Evolutionary conservation across 2,329 filamentous ascomycete species (phyloP), one percentile per base, ranked within the genome.

Genomic region (Corinectria fuckeliana): DNA sequence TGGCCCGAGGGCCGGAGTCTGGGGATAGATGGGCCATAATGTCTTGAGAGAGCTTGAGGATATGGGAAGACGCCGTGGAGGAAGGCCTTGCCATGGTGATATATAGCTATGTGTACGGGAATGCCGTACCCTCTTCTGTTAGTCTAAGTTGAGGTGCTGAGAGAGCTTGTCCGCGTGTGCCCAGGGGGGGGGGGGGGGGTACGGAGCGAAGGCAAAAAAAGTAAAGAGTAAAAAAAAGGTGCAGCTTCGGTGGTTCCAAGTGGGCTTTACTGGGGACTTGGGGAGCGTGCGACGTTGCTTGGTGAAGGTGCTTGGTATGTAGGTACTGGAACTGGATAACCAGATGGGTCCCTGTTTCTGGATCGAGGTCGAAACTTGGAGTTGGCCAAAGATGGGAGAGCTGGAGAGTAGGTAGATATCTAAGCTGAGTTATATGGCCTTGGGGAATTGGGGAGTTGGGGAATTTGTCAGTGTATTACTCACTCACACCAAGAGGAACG

Each of bases 1-100:
- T 59, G 26, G 56, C 50, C 53, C 66, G 63, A 49, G 68, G 68
- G 47, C 68, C 66, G 28, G 65, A 61, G 42, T 71, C 69, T 54
- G 66, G 60, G 36, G 65, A 56, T 32, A 60, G 41, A 53, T 65
- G 68, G 57, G 70, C 68, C 69, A 71, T 72, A 34, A 62, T 64
- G 21, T 62, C 53, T 57, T 54, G 55, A 51, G 52, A 48, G 50
- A 65, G 30, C 45, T 61, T 60, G 60, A 58, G 53, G 41, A 66
- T 61, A 39, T 62, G 56, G 23, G 57, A 63, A 23, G 50, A 55
- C 41, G 64, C 38, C 56, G 60, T 63, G 23, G 38, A 56, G 30
- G 58, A 60, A 44, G 64, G 58, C 28, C 47, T 60, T 36, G 58
- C 47, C 56, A 60, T 63, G 38, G 60, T 62, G 56, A 68, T 67